These are phyloP conservation scores for Syzygium aromaticum DNA, from an alignment of 345 rosid genomes.

Conservation along the genomic window DNA sequence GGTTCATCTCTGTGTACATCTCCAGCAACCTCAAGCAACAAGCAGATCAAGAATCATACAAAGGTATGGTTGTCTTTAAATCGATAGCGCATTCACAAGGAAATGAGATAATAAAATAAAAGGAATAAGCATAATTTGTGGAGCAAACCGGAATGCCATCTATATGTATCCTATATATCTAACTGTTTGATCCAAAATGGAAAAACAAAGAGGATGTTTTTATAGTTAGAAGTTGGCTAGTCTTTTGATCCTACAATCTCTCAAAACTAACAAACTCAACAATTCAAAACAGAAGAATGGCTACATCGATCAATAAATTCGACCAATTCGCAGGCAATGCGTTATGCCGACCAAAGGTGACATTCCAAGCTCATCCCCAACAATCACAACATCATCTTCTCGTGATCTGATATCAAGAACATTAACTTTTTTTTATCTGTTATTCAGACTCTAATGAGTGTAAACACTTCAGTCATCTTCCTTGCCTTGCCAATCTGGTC, in stretches of 20 bases:
- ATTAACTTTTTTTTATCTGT: not conserved
- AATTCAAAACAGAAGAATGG: not conserved
- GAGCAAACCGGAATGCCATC: not conserved
- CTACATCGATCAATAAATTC: not conserved
- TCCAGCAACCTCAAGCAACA: no score
- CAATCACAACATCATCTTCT: not conserved
- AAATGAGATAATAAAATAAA: not conserved
- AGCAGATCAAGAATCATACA: no score
- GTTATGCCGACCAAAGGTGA: not conserved
- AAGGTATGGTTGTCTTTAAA: no score
- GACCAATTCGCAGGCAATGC: not conserved
- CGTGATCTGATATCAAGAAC: not conserved
- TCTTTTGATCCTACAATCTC: not conserved
- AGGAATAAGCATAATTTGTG: not conserved
- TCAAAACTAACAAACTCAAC: not conserved
- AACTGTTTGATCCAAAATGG: not conserved
- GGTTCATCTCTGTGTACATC: no score
- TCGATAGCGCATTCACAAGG: not conserved
- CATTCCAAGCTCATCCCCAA: not conserved
- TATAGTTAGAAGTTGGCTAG: not conserved
- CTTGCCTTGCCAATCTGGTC: not conserved
- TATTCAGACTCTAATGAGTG: not conserved
- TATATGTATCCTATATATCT: not conserved
- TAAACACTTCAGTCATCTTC: not conserved
- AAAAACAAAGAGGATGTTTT: not conserved